These are phyloP conservation scores for Ormosia emarginata DNA, from an alignment of 306 rosid species.

Conservation along the genomic window DNA sequence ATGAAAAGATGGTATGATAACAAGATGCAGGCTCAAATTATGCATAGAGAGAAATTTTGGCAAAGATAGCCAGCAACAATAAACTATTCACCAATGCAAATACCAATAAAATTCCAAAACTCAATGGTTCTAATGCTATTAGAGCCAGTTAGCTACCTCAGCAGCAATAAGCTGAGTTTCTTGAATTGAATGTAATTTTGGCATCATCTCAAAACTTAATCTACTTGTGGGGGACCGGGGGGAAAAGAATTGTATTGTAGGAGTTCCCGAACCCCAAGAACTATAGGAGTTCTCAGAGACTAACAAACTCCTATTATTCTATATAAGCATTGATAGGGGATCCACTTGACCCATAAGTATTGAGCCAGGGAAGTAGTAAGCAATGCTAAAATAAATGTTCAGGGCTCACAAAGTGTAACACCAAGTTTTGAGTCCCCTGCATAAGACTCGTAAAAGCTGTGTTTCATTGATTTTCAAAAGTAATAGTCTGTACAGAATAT, in stretches of 20 bases:
- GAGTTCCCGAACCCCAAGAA: conserved; percentile 26
- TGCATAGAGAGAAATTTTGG: background rate
- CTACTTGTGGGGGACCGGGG: background rate
- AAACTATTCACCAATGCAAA: background rate
- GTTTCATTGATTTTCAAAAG: background rate
- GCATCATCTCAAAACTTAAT: background rate
- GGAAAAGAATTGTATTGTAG: background rate
- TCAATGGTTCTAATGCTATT: conserved; percentile 23
- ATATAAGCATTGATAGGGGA: conserved; percentile 11
- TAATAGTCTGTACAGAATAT: background rate
- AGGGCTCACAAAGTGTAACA: background rate
- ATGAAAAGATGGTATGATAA: background rate
- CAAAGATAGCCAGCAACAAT: background rate
- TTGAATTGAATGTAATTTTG: background rate
- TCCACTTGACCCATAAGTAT: background rate
- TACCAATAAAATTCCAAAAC: background rate
- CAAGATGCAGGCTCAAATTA: background rate
- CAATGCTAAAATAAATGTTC: conserved; percentile 6
- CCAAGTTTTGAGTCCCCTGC: background rate
- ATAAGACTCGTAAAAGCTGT: background rate
- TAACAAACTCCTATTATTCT: background rate
- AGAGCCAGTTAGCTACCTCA: background rate
- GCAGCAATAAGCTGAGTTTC: no score
- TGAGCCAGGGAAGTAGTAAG: background rate
- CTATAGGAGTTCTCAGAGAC: background rate